A percentile compares a stretch with the other conserved stretches of the same genome.
These are phyloP conservation scores for Sisymbrium altissimum DNA, from an alignment of 345 rosid genomes.

Conservation along the genomic window DNA sequence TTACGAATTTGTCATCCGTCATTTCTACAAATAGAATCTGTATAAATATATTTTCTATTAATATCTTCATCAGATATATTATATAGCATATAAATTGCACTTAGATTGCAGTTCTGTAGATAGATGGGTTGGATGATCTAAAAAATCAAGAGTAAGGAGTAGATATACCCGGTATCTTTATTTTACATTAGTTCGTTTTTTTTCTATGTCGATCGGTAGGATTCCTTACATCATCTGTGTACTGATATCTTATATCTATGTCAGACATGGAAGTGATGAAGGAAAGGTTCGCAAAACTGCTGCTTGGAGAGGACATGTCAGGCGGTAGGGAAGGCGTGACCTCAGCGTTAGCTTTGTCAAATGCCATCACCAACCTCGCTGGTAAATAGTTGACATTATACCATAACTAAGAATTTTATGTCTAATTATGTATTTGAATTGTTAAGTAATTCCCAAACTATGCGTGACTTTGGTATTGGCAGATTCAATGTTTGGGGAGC, in stretches of 20 bases:
- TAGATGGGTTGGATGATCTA: neutral
- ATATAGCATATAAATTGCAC: neutral
- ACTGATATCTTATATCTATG: neutral
- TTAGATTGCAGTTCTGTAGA: neutral
- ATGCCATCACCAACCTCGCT: slow-evolving; percentile 45
- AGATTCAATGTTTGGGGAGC: slow-evolving; percentile 48
- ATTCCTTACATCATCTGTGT: neutral
- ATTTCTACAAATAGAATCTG: neutral
- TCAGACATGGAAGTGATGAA: slow-evolving; percentile 58
- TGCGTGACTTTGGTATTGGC: slow-evolving; percentile 17
- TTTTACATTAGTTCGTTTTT: neutral
- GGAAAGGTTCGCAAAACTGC: slow-evolving; percentile 58
- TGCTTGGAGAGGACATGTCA: slow-evolving; percentile 76
- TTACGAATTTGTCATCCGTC: neutral
- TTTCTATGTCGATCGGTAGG: neutral
- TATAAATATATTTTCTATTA: neutral
- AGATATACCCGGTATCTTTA: neutral
- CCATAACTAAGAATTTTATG: neutral
- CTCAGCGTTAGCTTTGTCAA: slow-evolving; percentile 73
- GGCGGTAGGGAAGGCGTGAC: slow-evolving; percentile 71
- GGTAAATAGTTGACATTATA: slow-evolving; percentile 24
- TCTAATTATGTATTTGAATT: neutral
- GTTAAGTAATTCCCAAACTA: neutral
- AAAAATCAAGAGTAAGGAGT: neutral
- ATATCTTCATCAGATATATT: neutral